Base-by-base conservation (phyloP, 2,329 filamentous ascomycete genomes). In the Trichophyton benhamiae region DNA sequence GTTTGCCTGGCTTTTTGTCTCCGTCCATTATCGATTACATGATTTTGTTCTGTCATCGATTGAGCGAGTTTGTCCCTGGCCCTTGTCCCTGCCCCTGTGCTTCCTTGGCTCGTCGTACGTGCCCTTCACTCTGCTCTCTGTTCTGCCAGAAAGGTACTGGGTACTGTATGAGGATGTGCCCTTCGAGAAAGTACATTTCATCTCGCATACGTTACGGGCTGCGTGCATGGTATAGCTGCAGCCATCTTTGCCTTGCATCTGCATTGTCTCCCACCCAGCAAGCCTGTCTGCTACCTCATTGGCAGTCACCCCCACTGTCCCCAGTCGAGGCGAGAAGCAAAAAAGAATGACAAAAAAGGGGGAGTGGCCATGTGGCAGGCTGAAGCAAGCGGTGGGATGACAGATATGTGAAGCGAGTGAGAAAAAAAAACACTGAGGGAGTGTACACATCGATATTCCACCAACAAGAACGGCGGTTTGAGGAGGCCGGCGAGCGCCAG, bases 171-270 rank as follows among this genome's bases (percentile, higher is more conserved):
- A 38, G 13, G 11, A 38, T 22, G 7, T 25, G 46, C 8, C 46
- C 46, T 25, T 27, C 49, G 27, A 22, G 22, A 53, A 30, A 53
- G 49, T 53, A 53, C 49, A 53, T 53, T 30, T 53, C 49, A 53
- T 53, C 49, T 53, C 49, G 49, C 27, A 27, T 53, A 53, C 49
- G 9, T 33, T 53, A 53, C 49, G 49, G 49, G 49, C 49, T 53
- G 22, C 49, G 22, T 48, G 49, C 49, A 53, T 53, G 22, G 41
- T 44, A 44, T 11, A 52, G 20, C 49, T 53, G 49, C 49, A 53
- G 49, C 49, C 49, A 53, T 53, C 49, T 52, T 44, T 53, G 49
- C 49, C 49, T 53, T 25, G 49, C 49, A 53, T 53, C 49, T 53
- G 49, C 49, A 53, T 53, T 53, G 49, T 25, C 49, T 53, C 49